phyloP scores from a whole-genome alignment of 1,284 basidiomycete genomes.

The Inonotus hispidus region DNA sequence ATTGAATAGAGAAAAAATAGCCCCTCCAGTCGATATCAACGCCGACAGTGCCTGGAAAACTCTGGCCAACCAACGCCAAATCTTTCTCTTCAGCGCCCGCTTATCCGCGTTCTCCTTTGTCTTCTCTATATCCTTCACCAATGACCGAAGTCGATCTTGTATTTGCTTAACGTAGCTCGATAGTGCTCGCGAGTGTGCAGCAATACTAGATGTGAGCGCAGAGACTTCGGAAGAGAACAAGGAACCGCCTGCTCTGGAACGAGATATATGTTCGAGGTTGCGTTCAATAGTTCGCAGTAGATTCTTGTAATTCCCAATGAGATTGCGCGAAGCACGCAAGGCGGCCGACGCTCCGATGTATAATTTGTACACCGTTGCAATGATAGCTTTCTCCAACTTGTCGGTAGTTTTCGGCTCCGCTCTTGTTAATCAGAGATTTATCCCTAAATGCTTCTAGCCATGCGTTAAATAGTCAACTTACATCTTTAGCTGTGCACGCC shows the following conservation, averaged over 20 bases:
- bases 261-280: not conserved
- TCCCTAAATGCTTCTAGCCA: not conserved
- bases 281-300: constrained; percentile 4
- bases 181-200: constrained; percentile 1
- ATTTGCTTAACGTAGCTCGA: constrained; percentile 6
- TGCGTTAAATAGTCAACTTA: not conserved
- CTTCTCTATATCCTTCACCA: constrained; percentile 12
- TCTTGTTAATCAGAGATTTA: not conserved
- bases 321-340: constrained; percentile 4
- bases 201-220: not conserved
- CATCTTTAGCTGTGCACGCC: constrained; percentile 13
- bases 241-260: constrained; percentile 1
- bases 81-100: constrained; percentile 6
- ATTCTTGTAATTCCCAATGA: constrained; percentile 5
- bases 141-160: constrained; percentile 3
- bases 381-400: constrained; percentile 4
- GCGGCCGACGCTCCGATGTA: constrained; percentile 3
- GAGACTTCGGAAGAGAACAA: constrained; percentile 6
- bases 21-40: constrained; percentile 8
- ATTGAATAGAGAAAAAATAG: constrained; percentile 9
- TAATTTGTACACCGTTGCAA: constrained; percentile 6
- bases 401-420: constrained; percentile 1
- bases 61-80: constrained; percentile 11
- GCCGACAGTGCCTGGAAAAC: constrained; percentile 9
- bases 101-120: constrained; percentile 9